phyloP scores from a whole-genome alignment of 2,329 filamentous ascomycete species.

The Penicillium psychrosexuale region DNA sequence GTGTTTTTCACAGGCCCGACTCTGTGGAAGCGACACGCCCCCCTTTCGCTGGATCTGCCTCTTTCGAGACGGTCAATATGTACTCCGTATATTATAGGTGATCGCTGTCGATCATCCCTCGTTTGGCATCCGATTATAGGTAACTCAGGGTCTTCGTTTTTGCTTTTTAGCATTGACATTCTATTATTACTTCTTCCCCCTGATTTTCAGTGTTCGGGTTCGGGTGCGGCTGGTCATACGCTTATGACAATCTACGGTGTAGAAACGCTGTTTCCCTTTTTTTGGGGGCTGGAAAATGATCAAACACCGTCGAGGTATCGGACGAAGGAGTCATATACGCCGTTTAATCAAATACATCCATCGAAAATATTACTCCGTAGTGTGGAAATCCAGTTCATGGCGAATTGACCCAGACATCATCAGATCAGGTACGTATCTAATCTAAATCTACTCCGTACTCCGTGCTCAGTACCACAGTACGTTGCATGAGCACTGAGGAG shows the following conservation, averaged over 20 bases:
- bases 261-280: neutral
- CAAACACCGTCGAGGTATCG: neutral
- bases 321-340: neutral
- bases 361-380: neutral
- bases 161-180: neutral
- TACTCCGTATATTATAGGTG: neutral
- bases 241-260: neutral
- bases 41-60: neutral
- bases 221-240: neutral
- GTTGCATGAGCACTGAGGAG: neutral
- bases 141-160: neutral
- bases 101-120: slow-evolving; percentile 12
- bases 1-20: neutral
- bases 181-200: slow-evolving; percentile 3
- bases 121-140: slow-evolving; percentile 13
- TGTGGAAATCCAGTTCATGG: neutral
- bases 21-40: neutral
- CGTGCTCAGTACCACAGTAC: neutral
- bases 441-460: slow-evolving; percentile 1
- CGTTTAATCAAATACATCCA: too few relatives aligned
- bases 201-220: neutral
- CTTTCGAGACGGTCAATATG: neutral
- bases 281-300: neutral
- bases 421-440: neutral
- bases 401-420: neutral